These are phyloP conservation scores for Aspergillus ellipticus DNA, from an alignment of 495 filamentous ascomycete genomes.

Conservation along the genomic window DNA sequence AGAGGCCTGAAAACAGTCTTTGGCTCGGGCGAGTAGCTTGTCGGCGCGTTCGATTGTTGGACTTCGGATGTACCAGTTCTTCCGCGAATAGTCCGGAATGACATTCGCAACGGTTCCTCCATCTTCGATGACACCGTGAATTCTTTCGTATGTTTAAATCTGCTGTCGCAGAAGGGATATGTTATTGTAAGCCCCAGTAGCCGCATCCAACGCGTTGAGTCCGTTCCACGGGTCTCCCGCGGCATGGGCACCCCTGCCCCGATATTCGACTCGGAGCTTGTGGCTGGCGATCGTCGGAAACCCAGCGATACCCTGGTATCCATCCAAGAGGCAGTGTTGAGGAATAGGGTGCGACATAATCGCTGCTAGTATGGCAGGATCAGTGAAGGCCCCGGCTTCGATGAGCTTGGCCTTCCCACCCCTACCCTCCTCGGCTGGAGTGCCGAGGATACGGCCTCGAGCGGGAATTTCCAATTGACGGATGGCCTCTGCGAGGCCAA, in stretches of 20 bases:
- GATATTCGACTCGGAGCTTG: neutral
- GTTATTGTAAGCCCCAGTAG: slow-evolving; percentile 50
- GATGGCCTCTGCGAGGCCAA: slow-evolving; percentile 35
- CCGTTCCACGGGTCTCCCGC: slow-evolving; percentile 55
- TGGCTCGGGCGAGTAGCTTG: neutral
- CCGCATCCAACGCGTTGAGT: slow-evolving; percentile 56
- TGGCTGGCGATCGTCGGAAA: neutral
- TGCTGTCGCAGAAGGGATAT: slow-evolving; percentile 54
- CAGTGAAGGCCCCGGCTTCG: slow-evolving; percentile 56
- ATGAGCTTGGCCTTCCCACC: slow-evolving; percentile 64
- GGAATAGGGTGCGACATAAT: slow-evolving; percentile 42
- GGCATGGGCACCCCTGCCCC: slow-evolving; percentile 34
- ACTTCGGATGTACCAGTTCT: slow-evolving; percentile 36
- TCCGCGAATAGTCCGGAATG: slow-evolving; percentile 48
- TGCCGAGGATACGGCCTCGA: slow-evolving; percentile 49
- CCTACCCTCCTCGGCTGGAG: slow-evolving; percentile 67
- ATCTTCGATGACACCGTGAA: slow-evolving; percentile 47
- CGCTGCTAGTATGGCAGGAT: slow-evolving; percentile 48
- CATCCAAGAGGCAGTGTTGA: neutral
- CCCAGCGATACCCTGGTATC: neutral
- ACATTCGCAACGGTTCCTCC: slow-evolving; percentile 50
- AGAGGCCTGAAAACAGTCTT: neutral
- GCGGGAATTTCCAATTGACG: neutral
- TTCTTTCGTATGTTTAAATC: slow-evolving; percentile 50
- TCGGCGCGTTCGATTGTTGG: neutral